Evolutionary conservation across 768 basidiomycete genomes (phyloP), one percentile per base, ranked within the genome.

Genomic region (Clitopilus passeckerianus): DNA sequence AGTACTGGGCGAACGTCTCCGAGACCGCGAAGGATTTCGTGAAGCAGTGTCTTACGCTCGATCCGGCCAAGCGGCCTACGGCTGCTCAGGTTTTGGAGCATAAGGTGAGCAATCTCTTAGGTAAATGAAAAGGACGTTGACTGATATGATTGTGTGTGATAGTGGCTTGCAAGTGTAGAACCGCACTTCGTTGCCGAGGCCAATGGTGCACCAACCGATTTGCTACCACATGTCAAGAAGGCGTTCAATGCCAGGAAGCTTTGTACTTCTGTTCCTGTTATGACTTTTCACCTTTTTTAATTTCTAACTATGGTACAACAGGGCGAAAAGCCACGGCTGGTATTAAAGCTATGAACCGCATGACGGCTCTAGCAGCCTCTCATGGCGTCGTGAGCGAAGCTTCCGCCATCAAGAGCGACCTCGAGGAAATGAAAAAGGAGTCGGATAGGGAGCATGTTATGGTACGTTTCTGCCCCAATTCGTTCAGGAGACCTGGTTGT

Each of bases 301-400:
- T 53, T 44, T 5, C 62, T 44, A 12, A 35, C 16, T 60, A 8
- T 23, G 57, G 34, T 55, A 22, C 69, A 27, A 18, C 8, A 94
- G 93, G 93, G 92, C 88, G 89, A 64, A 91, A 90, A 70, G 93
- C 92, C 2, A 90, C 92, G 2, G 80, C 88, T 67, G 86, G 90
- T 54, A 92, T 96, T 79, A 87, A 88, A 69, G 93, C 94, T 12
- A 82, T 93, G 71, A 87, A 86, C 65, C 80, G 93, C 60, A 87
- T 96, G 87, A 79, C 87, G 16, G 74, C 79, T 34, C 76, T 89
- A 34, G 82, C 79, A 1, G 67, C 71, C 14, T 68, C 75, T 50
- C 71, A 80, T 46, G 70, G 75, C 24, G 66, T 55, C 24, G 15
- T 18, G 7, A 33, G 33, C 35, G 54, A 55, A 24, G 30, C 30